Conservation (phyloP, 148 eudicot genomes). For the Dysphania ambrosioides region DNA sequence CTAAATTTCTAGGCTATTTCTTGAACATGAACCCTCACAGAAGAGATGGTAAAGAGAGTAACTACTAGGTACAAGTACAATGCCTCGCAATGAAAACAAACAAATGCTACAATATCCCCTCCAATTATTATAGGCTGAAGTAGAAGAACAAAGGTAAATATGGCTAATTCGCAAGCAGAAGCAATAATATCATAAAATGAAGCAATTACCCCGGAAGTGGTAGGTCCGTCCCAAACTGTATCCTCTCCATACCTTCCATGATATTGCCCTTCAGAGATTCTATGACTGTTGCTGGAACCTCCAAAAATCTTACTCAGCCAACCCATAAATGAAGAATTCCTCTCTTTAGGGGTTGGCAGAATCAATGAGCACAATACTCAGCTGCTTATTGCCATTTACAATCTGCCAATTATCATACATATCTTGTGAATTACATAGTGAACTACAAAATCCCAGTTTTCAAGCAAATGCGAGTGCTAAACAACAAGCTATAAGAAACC, state of each 20-base stretch:
- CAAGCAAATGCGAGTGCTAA: too few relatives aligned
- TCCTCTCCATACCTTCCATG: conserved; percentile 60
- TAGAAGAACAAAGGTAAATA: background rate
- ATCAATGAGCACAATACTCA: conserved; percentile 23
- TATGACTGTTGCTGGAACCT: conserved; percentile 62
- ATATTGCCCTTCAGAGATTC: conserved; percentile 56
- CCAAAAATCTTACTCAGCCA: conserved; percentile 77
- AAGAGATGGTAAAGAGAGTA: too few relatives aligned
- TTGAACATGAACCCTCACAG: too few relatives aligned
- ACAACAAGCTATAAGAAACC: too few relatives aligned
- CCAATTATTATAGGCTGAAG: background rate
- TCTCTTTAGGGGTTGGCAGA: conserved; percentile 24
- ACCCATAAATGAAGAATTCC: conserved; percentile 50
- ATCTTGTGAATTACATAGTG: too few relatives aligned
- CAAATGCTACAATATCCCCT: background rate
- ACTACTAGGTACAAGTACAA: too few relatives aligned
- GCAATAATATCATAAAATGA: conserved; percentile 1
- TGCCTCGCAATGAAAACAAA: background rate
- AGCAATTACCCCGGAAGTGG: conserved; percentile 47
- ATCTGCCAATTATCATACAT: too few relatives aligned
- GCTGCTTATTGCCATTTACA: conserved; percentile 23
- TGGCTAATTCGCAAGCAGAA: background rate
- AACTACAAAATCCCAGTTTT: too few relatives aligned
- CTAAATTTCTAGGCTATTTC: background rate
- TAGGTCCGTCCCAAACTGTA: conserved; percentile 58